These are phyloP conservation scores for Cyclospora cayetanensis DNA, from an alignment of 169 alveolate species.

Conservation along the genomic window DNA sequence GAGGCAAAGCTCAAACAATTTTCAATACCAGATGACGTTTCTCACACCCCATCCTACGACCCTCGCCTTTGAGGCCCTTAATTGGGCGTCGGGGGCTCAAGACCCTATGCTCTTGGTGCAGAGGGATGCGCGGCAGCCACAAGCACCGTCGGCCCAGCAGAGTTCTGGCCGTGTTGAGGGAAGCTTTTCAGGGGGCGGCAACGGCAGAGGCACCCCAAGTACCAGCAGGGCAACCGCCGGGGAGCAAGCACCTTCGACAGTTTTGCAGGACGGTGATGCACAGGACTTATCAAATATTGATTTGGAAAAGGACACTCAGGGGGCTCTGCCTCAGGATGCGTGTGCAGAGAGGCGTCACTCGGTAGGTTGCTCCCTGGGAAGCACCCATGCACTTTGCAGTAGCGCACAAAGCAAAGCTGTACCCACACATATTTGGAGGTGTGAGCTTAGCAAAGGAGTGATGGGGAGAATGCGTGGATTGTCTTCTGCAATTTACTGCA, in stretches of 20 bases:
- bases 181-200: too few relatives aligned
- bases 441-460: too few relatives aligned
- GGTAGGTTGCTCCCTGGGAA: background rate
- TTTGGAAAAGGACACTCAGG: background rate
- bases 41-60: conserved; percentile 57
- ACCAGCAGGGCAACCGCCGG: too few relatives aligned
- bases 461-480: too few relatives aligned
- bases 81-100: conserved; percentile 52
- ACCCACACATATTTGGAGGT: too few relatives aligned
- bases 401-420: too few relatives aligned
- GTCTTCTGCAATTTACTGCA: background rate
- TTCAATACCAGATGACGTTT: conserved; percentile 57
- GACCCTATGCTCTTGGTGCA: conserved; percentile 54
- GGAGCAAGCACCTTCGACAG: too few relatives aligned
- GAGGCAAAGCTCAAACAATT: background rate
- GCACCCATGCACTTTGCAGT: too few relatives aligned
- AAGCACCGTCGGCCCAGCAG: too few relatives aligned
- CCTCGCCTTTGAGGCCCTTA: conserved; percentile 58
- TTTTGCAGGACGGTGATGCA: too few relatives aligned
- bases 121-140: conserved; percentile 2
- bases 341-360: background rate
- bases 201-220: too few relatives aligned
- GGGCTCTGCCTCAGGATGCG: background rate
- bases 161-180: too few relatives aligned
- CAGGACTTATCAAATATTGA: background rate